phyloP scores from a whole-genome alignment of 1,284 basidiomycete genomes.

The Caloboletus firmus region DNA sequence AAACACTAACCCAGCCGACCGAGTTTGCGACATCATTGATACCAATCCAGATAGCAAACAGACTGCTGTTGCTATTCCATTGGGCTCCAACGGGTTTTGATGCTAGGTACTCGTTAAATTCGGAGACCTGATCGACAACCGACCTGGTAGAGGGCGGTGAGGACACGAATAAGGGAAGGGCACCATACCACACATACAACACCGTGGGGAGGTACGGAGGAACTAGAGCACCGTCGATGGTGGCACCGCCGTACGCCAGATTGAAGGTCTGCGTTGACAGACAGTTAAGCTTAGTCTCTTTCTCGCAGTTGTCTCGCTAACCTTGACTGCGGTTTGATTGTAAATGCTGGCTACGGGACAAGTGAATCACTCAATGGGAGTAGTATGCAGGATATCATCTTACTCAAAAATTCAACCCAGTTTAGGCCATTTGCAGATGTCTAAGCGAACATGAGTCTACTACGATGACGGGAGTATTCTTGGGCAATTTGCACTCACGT shows the following conservation, averaged over 20 bases:
- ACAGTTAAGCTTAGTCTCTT: background rate
- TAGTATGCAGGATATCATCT: slow-evolving; percentile 6
- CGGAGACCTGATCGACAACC: slow-evolving; percentile 59
- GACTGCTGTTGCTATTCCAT: slow-evolving; percentile 55
- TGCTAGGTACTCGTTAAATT: slow-evolving; percentile 54
- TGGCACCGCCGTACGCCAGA: slow-evolving; percentile 60
- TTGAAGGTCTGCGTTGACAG: slow-evolving; percentile 48
- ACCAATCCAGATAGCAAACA: slow-evolving; percentile 67
- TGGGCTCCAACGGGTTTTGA: slow-evolving; percentile 49
- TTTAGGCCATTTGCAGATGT: slow-evolving; percentile 65
- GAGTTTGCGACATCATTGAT: slow-evolving; percentile 65
- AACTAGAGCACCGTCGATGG: slow-evolving; percentile 60
- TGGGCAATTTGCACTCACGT: slow-evolving; percentile 38
- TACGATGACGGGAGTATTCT: background rate
- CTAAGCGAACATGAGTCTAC: slow-evolving; percentile 28
- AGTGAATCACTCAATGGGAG: background rate
- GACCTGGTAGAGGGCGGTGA: slow-evolving; percentile 40
- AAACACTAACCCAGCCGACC: slow-evolving; percentile 46
- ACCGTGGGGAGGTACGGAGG: slow-evolving; percentile 57
- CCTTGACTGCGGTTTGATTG: slow-evolving; percentile 56
- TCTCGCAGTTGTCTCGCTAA: slow-evolving; percentile 16
- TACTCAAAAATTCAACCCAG: slow-evolving; percentile 59
- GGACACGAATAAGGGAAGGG: background rate
- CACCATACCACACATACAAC: slow-evolving; percentile 38
- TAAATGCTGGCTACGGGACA: slow-evolving; percentile 41